These are phyloP conservation scores for Thelonectria discophora DNA, from an alignment of 2,329 filamentous ascomycete genomes.

Conservation along the genomic window DNA sequence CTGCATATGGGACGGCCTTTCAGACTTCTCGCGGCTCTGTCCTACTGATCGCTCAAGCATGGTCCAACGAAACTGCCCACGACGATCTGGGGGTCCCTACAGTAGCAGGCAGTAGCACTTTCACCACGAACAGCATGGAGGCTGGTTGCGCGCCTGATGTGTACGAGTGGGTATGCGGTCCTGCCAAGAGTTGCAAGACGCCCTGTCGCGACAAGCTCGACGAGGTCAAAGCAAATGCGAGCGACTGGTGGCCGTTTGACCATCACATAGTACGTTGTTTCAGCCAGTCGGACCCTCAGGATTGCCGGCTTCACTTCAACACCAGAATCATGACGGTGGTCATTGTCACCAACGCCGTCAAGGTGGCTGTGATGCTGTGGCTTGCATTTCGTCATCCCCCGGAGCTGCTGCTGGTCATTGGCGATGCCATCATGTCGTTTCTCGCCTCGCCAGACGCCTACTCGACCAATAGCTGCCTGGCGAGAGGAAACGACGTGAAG, in stretches of 20 bases:
- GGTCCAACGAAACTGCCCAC: background rate
- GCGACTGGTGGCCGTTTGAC: slow-evolving; percentile 13
- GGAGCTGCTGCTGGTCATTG: slow-evolving; percentile 18
- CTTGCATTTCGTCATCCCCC: slow-evolving; percentile 4
- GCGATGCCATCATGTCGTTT: slow-evolving; percentile 24
- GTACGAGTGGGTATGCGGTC: slow-evolving; percentile 15
- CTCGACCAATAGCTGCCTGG: slow-evolving; percentile 20
- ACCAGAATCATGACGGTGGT: background rate
- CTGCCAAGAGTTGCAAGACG: background rate
- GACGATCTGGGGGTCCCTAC: background rate
- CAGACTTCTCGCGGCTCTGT: slow-evolving; percentile 15
- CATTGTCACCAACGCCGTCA: slow-evolving; percentile 13
- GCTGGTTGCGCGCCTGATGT: background rate
- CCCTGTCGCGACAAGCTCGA: background rate
- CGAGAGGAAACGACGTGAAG: slow-evolving; percentile 1
- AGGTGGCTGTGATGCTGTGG: slow-evolving; percentile 13
- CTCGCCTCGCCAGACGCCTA: slow-evolving; percentile 1
- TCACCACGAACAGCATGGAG: background rate
- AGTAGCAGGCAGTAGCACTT: background rate
- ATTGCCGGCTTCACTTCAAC: slow-evolving; percentile 18
- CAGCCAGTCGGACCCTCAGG: slow-evolving; percentile 7
- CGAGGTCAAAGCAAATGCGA: background rate
- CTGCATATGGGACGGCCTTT: slow-evolving; percentile 15
- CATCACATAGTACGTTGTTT: slow-evolving; percentile 10
- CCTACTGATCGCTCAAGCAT: slow-evolving; percentile 5